Evolutionary conservation across 345 rosid genomes (phyloP).

Genomic region (Tarenaya hassleriana): DNA sequence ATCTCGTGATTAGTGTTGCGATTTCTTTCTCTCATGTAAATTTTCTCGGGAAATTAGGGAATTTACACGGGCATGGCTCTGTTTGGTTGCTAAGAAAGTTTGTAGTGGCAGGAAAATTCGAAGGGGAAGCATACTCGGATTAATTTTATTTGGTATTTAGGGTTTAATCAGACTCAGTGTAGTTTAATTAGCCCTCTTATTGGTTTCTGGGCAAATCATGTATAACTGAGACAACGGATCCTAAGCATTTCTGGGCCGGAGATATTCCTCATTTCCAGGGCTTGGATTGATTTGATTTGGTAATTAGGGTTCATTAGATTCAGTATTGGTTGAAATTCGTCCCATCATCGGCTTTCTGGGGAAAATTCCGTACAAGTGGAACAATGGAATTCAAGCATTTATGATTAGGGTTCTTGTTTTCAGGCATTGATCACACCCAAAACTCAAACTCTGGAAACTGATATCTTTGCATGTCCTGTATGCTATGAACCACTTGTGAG

Average conservation of each 20-base stretch:
- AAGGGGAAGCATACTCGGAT: too few species aligned
- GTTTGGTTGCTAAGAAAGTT: neutral
- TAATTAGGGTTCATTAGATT: neutral
- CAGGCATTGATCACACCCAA: conserved; percentile 28
- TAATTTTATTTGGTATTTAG: too few species aligned
- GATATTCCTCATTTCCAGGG: neutral
- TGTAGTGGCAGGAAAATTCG: neutral
- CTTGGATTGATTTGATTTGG: neutral
- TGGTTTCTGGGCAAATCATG: too few species aligned
- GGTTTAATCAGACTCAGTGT: too few species aligned
- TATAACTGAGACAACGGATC: too few species aligned
- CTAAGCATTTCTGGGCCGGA: too few species aligned
- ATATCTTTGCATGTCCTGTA: conserved; percentile 72
- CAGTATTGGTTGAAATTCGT: neutral
- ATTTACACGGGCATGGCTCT: neutral
- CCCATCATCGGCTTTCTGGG: neutral
- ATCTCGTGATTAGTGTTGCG: neutral
- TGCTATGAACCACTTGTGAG: conserved; percentile 80
- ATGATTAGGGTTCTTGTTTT: too few species aligned
- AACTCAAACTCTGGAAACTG: conserved; percentile 35
- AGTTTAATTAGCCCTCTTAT: too few species aligned
- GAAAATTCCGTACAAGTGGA: neutral
- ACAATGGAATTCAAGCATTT: neutral
- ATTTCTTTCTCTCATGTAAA: neutral
- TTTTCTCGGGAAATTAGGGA: neutral